Percentiles rank a stretch among this genome's conserved stretches.
Conservation (phyloP, 169 alveolate species). For the Theileria parva region DNA sequence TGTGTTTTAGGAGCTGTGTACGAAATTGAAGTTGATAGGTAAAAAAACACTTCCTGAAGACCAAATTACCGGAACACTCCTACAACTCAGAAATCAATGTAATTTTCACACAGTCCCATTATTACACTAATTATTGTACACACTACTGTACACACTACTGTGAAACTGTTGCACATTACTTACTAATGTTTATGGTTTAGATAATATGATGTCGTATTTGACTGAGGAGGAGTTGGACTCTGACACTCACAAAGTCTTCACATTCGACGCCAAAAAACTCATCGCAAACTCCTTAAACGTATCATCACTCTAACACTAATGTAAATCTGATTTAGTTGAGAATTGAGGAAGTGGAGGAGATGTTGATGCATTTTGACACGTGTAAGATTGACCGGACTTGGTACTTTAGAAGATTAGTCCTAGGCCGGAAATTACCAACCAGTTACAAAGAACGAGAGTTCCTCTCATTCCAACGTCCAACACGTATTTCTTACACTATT, state of each 20-base stretch:
- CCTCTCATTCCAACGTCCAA: conserved; percentile 62
- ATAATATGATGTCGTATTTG: conserved; percentile 67
- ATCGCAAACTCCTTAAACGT: conserved; percentile 66
- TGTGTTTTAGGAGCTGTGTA: conserved; percentile 41
- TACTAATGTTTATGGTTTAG: conserved; percentile 29
- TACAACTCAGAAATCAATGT: conserved; percentile 58
- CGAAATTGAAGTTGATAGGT: conserved; percentile 49
- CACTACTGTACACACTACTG: too few relatives aligned
- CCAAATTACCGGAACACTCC: conserved; percentile 46
- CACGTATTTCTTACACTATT: conserved; percentile 9
- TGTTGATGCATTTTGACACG: conserved; percentile 69
- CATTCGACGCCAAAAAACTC: conserved; percentile 65
- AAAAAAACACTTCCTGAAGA: conserved; percentile 59
- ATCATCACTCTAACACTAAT: not conserved
- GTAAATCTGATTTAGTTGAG: conserved; percentile 25
- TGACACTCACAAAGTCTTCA: conserved; percentile 66
- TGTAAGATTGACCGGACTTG: conserved; percentile 77
- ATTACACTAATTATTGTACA: too few relatives aligned
- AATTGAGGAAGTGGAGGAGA: conserved; percentile 73
- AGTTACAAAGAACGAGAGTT: conserved; percentile 73
- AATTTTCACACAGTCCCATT: too few relatives aligned
- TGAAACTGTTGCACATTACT: too few relatives aligned
- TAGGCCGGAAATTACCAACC: conserved; percentile 68
- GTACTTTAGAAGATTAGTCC: conserved; percentile 69
- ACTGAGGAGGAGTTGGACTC: conserved; percentile 73